Percentiles rank a stretch among this genome's conserved stretches.
Evolutionary conservation across 1,284 basidiomycete genomes (phyloP).

Genomic region (Rhizoctonia solani): DNA sequence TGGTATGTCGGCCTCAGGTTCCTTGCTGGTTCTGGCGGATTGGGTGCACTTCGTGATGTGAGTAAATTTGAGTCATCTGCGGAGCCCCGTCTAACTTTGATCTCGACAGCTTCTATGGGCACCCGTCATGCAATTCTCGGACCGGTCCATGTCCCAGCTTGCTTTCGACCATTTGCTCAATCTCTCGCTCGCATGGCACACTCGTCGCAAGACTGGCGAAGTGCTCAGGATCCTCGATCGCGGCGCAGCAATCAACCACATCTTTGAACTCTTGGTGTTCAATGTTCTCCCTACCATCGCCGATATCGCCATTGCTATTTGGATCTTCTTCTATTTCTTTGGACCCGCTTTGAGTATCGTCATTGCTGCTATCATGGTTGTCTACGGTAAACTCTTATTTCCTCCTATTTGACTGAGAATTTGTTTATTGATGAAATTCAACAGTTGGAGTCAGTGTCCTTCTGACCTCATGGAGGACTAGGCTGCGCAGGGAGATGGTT

Average conservation of each 20-base stretch:
- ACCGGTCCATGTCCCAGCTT: slow-evolving; percentile 76
- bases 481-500: slow-evolving; percentile 73
- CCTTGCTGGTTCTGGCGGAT: slow-evolving; percentile 70
- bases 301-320: slow-evolving; percentile 71
- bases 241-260: slow-evolving; percentile 59
- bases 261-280: slow-evolving; percentile 68
- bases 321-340: slow-evolving; percentile 65
- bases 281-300: slow-evolving; percentile 78
- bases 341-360: slow-evolving; percentile 70
- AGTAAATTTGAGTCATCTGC: slow-evolving; percentile 40
- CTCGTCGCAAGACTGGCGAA: slow-evolving; percentile 68
- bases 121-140: slow-evolving; percentile 86
- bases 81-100: background rate
- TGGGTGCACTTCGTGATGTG: slow-evolving; percentile 69
- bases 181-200: slow-evolving; percentile 85
- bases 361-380: slow-evolving; percentile 74
- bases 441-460: slow-evolving; percentile 44
- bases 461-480: slow-evolving; percentile 72
- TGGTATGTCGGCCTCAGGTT: slow-evolving; percentile 66
- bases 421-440: slow-evolving; percentile 37
- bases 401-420: background rate
- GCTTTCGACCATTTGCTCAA: slow-evolving; percentile 80
- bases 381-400: slow-evolving; percentile 61
- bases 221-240: slow-evolving; percentile 68
- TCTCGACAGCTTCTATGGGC: slow-evolving; percentile 66